Percentiles rank a stretch among this genome's conserved stretches.
Evolutionary conservation across 352 stramenopile species (phyloP).

Genomic region (Bremia lactucae): DNA sequence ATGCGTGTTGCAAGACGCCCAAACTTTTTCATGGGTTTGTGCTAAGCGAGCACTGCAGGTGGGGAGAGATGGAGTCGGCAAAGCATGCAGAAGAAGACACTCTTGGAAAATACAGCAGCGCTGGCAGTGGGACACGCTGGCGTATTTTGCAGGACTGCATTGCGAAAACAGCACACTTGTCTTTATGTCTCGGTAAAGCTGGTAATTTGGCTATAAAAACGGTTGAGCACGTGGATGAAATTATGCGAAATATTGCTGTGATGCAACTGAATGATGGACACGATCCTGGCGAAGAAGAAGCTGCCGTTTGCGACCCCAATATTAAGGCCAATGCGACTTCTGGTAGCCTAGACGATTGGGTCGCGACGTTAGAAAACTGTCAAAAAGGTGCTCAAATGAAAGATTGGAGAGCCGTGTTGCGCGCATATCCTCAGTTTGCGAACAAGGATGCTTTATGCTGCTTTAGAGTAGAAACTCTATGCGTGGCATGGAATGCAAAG

Average conservation of each 20-base stretch:
- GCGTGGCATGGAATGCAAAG: conserved; percentile 68
- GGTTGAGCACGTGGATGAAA: conserved; percentile 71
- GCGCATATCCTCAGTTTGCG: conserved; percentile 50
- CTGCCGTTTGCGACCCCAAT: conserved; percentile 7
- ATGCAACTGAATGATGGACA: conserved; percentile 71
- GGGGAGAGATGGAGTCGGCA: conserved; percentile 53
- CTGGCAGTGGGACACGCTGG: conserved; percentile 55
- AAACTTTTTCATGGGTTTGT: conserved; percentile 69
- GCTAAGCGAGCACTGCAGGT: conserved; percentile 51
- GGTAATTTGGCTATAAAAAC: conserved; percentile 51
- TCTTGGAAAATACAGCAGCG: conserved; percentile 50
- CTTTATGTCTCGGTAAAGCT: conserved; percentile 49
- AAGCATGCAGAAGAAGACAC: conserved; percentile 62
- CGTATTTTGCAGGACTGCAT: conserved; percentile 61
- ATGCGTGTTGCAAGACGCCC: conserved; percentile 43
- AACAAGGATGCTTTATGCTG: conserved; percentile 48
- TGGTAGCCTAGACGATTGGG: conserved; percentile 38
- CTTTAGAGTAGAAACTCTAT: conserved; percentile 55
- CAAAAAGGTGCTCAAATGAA: conserved; percentile 54
- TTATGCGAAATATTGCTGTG: conserved; percentile 57
- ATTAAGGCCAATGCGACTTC: conserved; percentile 8
- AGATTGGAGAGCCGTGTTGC: conserved; percentile 43
- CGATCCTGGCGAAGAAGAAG: conserved; percentile 37
- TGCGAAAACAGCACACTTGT: conserved; percentile 63
- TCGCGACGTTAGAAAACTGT: conserved; percentile 52